Conservation (phyloP, 1,139 yeast species). For the Ogataea hybrid region DNA sequence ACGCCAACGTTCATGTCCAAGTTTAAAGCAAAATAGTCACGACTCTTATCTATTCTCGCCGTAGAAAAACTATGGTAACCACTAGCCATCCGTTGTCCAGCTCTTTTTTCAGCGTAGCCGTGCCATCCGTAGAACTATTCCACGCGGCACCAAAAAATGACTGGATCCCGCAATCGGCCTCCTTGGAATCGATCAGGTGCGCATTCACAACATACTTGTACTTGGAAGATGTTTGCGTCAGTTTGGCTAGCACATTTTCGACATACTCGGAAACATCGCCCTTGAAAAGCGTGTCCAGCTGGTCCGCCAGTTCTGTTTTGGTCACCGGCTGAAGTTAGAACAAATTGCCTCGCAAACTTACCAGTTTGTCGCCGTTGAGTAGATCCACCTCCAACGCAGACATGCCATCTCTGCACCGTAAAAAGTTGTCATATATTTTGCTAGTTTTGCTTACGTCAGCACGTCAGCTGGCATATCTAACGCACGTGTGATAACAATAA, state of each 20-base stretch:
- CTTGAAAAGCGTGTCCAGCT: constrained; percentile 2
- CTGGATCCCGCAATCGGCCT: constrained; percentile 25
- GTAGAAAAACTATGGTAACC: constrained; percentile 10
- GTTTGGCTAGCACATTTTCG: constrained; percentile 7
- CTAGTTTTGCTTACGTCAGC: background rate
- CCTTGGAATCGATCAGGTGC: constrained; percentile 19
- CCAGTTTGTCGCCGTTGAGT: constrained; percentile 14
- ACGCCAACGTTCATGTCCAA: constrained; percentile 22
- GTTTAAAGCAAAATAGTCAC: constrained; percentile 12
- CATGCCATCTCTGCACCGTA: constrained; percentile 9
- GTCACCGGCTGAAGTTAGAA: constrained; percentile 19
- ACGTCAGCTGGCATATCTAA: background rate
- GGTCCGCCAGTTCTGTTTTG: constrained; percentile 10
- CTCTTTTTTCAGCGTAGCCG: constrained; percentile 27
- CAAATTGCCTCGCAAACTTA: constrained; percentile 5
- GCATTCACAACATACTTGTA: constrained; percentile 36
- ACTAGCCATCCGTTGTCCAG: constrained; percentile 9
- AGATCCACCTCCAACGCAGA: constrained; percentile 2
- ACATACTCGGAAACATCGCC: constrained; percentile 5
- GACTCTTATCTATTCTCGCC: constrained; percentile 4
- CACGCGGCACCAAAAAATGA: constrained; percentile 38
- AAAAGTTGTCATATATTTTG: background rate
- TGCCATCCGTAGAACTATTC: constrained; percentile 40
- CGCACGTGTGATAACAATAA: constrained; percentile 12
- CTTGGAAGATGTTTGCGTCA: constrained; percentile 35